Conservation (phyloP, 805 yeast genomes). For the Candida jianshihensis region DNA sequence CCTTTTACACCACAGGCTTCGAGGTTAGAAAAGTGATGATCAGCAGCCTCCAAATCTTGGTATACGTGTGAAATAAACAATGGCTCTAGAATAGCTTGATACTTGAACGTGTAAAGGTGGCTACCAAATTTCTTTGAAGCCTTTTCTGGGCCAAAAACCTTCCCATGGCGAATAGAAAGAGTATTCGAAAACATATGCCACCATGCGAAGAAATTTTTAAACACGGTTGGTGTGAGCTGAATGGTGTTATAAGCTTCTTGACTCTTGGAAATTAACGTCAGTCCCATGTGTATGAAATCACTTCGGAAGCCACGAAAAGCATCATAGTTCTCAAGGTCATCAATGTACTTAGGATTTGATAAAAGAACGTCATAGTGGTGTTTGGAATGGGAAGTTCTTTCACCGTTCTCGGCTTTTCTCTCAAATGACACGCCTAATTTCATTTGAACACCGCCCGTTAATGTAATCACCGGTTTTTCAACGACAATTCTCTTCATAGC, state of each 20-base stretch:
- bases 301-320: slow-evolving; percentile 78
- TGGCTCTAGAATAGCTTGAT: slow-evolving; percentile 65
- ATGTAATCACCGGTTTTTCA: slow-evolving; percentile 48
- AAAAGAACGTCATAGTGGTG: slow-evolving; percentile 59
- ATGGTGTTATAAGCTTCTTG: slow-evolving; percentile 53
- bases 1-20: slow-evolving; percentile 65
- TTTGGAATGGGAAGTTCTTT: slow-evolving; percentile 37
- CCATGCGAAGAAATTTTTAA: slow-evolving; percentile 73
- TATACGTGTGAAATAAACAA: slow-evolving; percentile 70
- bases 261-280: slow-evolving; percentile 41
- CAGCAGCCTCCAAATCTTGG: slow-evolving; percentile 37
- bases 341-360: slow-evolving; percentile 46
- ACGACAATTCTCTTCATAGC: slow-evolving; percentile 23
- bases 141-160: slow-evolving; percentile 51
- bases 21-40: slow-evolving; percentile 32
- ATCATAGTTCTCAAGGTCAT: slow-evolving; percentile 53
- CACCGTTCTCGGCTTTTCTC: slow-evolving; percentile 28
- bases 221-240: slow-evolving; percentile 66
- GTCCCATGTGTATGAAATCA: slow-evolving; percentile 69
- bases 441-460: slow-evolving; percentile 56
- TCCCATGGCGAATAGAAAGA: slow-evolving; percentile 73
- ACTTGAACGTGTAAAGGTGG: slow-evolving; percentile 72
- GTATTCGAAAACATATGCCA: slow-evolving; percentile 81
- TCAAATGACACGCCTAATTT: slow-evolving; percentile 54
- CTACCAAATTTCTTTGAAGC: slow-evolving; percentile 64